Conservation (phyloP, 306 rosid species). For the Sphenostylis stenocarpa region DNA sequence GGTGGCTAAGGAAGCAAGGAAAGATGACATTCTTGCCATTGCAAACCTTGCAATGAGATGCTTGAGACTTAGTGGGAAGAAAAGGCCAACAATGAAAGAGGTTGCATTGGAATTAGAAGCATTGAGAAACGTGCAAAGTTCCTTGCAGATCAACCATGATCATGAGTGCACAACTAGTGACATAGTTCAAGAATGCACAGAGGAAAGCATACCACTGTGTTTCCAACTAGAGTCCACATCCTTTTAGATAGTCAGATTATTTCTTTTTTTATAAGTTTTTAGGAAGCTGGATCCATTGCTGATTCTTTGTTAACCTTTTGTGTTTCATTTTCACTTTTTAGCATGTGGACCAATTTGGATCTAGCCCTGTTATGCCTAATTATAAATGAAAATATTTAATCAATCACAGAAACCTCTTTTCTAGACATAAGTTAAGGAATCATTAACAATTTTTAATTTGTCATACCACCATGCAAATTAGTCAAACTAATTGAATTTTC, state of each 20-base stretch:
- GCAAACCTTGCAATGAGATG: slow-evolving; percentile 55
- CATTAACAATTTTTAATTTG: background rate
- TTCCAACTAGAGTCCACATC: slow-evolving; percentile 32
- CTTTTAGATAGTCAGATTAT: background rate
- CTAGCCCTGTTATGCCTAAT: too few relatives aligned
- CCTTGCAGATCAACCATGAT: slow-evolving; percentile 29
- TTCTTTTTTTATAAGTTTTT: too few relatives aligned
- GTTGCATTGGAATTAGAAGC: slow-evolving; percentile 53
- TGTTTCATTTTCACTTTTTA: too few relatives aligned
- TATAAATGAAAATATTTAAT: too few relatives aligned
- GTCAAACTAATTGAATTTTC: background rate
- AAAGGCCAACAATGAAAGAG: slow-evolving; percentile 62
- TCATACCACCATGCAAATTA: background rate
- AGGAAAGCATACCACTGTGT: slow-evolving; percentile 31
- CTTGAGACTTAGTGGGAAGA: slow-evolving; percentile 49
- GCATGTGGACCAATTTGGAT: too few relatives aligned
- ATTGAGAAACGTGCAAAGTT: slow-evolving; percentile 33
- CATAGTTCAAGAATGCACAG: slow-evolving; percentile 23
- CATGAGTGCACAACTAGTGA: background rate
- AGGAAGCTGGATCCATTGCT: background rate
- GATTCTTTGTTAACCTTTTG: too few relatives aligned
- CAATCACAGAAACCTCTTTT: too few relatives aligned
- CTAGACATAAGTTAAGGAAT: too few relatives aligned
- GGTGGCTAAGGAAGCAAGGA: slow-evolving; percentile 38
- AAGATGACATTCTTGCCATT: slow-evolving; percentile 34